Evolutionary conservation across 495 filamentous ascomycete species (phyloP), one percentile per base, ranked within the genome.

Genomic region (Trichoderma asperelloides): DNA sequence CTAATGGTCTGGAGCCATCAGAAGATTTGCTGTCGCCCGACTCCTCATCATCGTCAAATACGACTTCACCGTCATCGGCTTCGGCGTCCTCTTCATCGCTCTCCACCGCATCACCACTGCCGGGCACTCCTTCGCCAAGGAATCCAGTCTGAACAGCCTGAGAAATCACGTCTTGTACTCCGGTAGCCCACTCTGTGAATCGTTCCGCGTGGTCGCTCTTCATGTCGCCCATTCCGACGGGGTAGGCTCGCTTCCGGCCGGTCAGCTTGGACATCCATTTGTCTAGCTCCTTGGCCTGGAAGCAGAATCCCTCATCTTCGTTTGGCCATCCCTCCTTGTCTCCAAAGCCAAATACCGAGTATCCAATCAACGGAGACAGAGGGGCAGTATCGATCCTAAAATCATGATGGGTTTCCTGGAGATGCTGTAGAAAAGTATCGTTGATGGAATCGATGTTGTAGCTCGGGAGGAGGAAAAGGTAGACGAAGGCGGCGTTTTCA

Each of bases 211-310:
- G 86, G 72, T 93, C 88, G 23, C 80, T 84, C 76, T 92, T 96
- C 60, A 90, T 85, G 78, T 97, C 92, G 1, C 89, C 92, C 81
- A 93, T 87, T 2, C 94, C 94, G 2, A 98, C 77, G 2, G 94
- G 95, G 71, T 88, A 97, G 0, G 91, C 86, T 66, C 82, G 78
- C 75, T 91, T 95, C 69, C 86, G 82, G 3, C 86, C 89, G 0
- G 92, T 96, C 66, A 98, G 80, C 71, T 89, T 95, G 41, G 94
- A 93, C 87, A 98, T 89, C 95, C 94, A 98, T 72, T 88, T 93
- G 71, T 98, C 94, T 1, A 95, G 81, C 65, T 95, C 87, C 71
- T 87, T 88, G 0, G 93, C 94, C 73, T 98, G 93, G 39, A 88
- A 90, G 73, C 94, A 97, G 76, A 91, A 98, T 0, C 93, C 94